These are phyloP conservation scores for Odontarrhena argentea DNA, from an alignment of 345 rosid species.

Conservation along the genomic window DNA sequence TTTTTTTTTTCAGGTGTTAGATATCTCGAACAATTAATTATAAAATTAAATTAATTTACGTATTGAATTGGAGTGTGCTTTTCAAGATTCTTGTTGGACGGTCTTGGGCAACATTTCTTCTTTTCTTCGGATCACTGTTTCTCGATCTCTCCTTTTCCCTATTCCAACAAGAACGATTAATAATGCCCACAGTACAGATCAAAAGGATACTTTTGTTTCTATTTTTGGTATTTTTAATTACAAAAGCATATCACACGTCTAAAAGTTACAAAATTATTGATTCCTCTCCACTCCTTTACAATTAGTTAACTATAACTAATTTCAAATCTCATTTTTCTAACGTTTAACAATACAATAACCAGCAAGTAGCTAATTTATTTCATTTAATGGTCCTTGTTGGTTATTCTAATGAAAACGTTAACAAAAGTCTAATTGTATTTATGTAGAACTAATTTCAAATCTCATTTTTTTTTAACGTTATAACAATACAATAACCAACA, in stretches of 20 bases:
- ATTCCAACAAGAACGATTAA: conserved; percentile 5
- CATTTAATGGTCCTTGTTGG: too few relatives aligned
- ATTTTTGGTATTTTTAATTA: conserved; percentile 4
- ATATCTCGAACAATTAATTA: neutral
- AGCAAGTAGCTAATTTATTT: neutral
- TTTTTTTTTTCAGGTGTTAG: neutral
- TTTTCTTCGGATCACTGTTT: conserved; percentile 34
- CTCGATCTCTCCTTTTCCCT: conserved; percentile 36
- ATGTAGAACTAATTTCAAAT: neutral
- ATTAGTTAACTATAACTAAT: neutral
- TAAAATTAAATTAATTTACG: neutral
- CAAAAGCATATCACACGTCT: conserved; percentile 17
- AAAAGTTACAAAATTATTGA: conserved; percentile 6
- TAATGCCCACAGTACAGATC: conserved; percentile 14
- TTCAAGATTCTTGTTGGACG: conserved; percentile 33
- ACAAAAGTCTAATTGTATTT: too few relatives aligned
- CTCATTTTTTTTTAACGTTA: neutral
- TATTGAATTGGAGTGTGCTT: conserved; percentile 19
- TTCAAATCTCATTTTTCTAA: neutral
- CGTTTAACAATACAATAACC: neutral
- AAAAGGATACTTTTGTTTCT: conserved; percentile 26
- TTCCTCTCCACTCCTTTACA: neutral
- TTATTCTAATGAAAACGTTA: too few relatives aligned
- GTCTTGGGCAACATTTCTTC: conserved; percentile 23
- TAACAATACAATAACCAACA: conserved; percentile 1